A percentile compares a stretch with the other conserved stretches of the same genome.
These are phyloP conservation scores for Gynochthodes officinalis DNA, from an alignment of 257 asterid genomes.

Conservation along the genomic window DNA sequence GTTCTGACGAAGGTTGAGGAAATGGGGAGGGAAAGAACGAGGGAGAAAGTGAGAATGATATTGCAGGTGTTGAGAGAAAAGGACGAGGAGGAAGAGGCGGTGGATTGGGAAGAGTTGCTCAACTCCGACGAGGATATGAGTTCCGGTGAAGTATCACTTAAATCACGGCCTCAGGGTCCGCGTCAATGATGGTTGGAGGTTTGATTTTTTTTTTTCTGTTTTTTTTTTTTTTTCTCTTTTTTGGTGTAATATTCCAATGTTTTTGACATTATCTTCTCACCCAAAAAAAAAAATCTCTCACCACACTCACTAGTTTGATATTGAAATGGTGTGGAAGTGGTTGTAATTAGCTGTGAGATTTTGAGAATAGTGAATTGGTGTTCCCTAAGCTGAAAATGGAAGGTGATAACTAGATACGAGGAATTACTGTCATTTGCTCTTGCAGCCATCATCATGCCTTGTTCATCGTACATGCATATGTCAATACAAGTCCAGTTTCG, in stretches of 20 bases:
- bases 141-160: constrained; percentile 6
- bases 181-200: neutral
- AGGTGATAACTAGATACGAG: too few relatives aligned
- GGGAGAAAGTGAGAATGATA: constrained; percentile 50
- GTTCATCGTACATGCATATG: too few relatives aligned
- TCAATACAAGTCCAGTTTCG: too few relatives aligned
- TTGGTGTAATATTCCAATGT: constrained; percentile 13
- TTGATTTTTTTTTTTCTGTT: constrained; percentile 7
- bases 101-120: constrained; percentile 91
- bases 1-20: constrained; percentile 49
- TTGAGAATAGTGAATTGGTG: too few relatives aligned
- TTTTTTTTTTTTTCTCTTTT: neutral
- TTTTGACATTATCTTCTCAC: too few relatives aligned
- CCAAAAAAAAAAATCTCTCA: too few relatives aligned
- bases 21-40: constrained; percentile 39
- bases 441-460: too few relatives aligned
- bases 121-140: constrained; percentile 48
- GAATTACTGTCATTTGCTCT: too few relatives aligned
- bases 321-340: too few relatives aligned
- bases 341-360: too few relatives aligned
- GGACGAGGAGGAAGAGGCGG: constrained; percentile 70
- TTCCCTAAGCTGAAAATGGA: too few relatives aligned
- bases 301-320: too few relatives aligned
- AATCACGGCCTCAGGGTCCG: neutral
- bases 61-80: constrained; percentile 63